A percentile compares a stretch with the other conserved stretches of the same genome.
phyloP scores from a whole-genome alignment of 768 basidiomycete genomes.

The Sistotremastrum suecicum region DNA sequence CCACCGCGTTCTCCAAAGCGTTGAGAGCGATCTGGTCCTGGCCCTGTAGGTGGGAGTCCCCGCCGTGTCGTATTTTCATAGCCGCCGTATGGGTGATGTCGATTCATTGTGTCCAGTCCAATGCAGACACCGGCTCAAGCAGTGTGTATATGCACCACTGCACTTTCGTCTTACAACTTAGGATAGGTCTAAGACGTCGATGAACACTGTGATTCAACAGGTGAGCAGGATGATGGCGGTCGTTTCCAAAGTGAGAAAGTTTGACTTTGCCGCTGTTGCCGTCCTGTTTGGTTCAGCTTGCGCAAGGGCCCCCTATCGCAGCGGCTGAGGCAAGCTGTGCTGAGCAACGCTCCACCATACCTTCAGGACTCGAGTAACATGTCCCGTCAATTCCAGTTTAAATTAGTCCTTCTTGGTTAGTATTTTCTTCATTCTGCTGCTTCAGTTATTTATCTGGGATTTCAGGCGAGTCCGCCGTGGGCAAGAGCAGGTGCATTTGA shows the following conservation, averaged over 20 bases:
- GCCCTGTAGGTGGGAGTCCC: constrained; percentile 50
- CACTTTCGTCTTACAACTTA: not conserved
- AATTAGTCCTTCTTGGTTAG: constrained; percentile 88
- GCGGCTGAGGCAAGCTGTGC: too few relatives aligned
- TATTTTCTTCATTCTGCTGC: constrained; percentile 1
- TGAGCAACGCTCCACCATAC: constrained; percentile 5
- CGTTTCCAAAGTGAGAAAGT: not conserved
- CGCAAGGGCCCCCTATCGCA: constrained; percentile 13
- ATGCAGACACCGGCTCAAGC: not conserved
- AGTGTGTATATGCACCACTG: not conserved
- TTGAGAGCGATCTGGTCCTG: constrained; percentile 63
- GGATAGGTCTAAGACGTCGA: too few relatives aligned
- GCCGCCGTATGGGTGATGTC: constrained; percentile 77
- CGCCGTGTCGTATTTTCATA: constrained; percentile 48
- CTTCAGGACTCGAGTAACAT: constrained; percentile 32
- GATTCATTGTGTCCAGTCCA: constrained; percentile 46
- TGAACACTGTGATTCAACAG: too few relatives aligned
- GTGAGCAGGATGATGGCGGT: constrained; percentile 21
- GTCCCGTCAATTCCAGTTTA: constrained; percentile 92
- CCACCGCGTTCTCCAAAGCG: constrained; percentile 47
- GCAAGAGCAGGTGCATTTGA: constrained; percentile 70
- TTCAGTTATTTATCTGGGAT: not conserved
- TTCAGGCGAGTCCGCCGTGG: constrained; percentile 91
- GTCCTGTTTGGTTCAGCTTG: constrained; percentile 8
- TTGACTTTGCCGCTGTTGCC: constrained; percentile 6